Evolutionary conservation across 148 eudicot species (phyloP).

Genomic region (Vaccinium macrocarpon): DNA sequence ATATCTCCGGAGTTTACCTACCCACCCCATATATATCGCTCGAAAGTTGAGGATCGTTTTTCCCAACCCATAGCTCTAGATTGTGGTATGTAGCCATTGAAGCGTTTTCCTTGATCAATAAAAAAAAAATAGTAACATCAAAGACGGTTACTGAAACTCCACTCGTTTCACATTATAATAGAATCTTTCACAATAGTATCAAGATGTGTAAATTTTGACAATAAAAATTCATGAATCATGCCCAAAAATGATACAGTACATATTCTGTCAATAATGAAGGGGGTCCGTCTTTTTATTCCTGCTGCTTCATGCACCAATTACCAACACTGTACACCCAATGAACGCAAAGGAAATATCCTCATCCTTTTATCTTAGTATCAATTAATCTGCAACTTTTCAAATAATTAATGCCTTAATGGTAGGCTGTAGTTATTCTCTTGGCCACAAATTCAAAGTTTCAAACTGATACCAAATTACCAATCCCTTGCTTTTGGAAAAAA

Average conservation of each 20-base stretch:
- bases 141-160: too few relatives aligned
- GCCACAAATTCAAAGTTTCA: conserved; percentile 5
- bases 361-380: background rate
- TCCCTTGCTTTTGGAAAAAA: background rate
- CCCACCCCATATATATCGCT: too few relatives aligned
- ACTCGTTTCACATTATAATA: too few relatives aligned
- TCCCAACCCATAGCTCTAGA: too few relatives aligned
- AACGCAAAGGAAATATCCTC: background rate
- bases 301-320: background rate
- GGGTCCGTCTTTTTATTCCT: background rate
- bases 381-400: background rate
- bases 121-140: too few relatives aligned
- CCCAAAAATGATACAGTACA: background rate
- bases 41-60: too few relatives aligned
- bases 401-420: background rate
- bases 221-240: background rate
- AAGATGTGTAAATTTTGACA: background rate
- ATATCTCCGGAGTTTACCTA: too few relatives aligned
- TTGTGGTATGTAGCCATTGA: too few relatives aligned
- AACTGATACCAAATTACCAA: background rate
- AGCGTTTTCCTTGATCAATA: too few relatives aligned
- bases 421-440: background rate
- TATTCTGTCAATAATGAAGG: background rate
- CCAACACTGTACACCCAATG: background rate
- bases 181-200: background rate